Conservation (phyloP, 106 monocot species). For the Dendrobium chrysotoxum region DNA sequence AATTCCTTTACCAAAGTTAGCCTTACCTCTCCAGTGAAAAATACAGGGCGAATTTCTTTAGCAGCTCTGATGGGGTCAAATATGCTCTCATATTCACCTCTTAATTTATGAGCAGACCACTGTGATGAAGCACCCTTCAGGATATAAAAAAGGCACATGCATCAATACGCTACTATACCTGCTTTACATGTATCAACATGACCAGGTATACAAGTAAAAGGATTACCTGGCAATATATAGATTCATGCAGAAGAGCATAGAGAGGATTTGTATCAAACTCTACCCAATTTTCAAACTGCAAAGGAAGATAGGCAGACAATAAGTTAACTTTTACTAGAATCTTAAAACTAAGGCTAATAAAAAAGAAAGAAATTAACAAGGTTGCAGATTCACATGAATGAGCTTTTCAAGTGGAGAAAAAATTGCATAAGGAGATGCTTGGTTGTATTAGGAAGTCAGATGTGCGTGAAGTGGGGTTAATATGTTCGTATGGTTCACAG, state of each 20-base stretch:
- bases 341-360: neutral
- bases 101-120: slow-evolving; percentile 90
- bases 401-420: neutral
- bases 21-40: slow-evolving; percentile 90
- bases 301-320: slow-evolving; percentile 7
- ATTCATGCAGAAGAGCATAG: slow-evolving; percentile 91
- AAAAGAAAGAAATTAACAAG: neutral
- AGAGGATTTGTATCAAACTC: slow-evolving; percentile 89
- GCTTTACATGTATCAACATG: neutral
- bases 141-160: neutral
- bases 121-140: slow-evolving; percentile 74
- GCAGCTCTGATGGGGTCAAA: slow-evolving; percentile 81
- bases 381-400: neutral
- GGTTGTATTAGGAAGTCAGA: neutral
- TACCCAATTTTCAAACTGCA: slow-evolving; percentile 88
- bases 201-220: neutral
- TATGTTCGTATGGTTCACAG: too few species aligned
- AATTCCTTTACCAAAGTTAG: too few species aligned
- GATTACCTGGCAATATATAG: slow-evolving; percentile 87
- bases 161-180: neutral
- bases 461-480: neutral
- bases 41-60: slow-evolving; percentile 69
- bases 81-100: slow-evolving; percentile 40
- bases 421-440: neutral
- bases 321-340: neutral